These are phyloP conservation scores for Periglandula ipomoeae DNA, from an alignment of 2,329 filamentous ascomycete genomes.

Conservation along the genomic window DNA sequence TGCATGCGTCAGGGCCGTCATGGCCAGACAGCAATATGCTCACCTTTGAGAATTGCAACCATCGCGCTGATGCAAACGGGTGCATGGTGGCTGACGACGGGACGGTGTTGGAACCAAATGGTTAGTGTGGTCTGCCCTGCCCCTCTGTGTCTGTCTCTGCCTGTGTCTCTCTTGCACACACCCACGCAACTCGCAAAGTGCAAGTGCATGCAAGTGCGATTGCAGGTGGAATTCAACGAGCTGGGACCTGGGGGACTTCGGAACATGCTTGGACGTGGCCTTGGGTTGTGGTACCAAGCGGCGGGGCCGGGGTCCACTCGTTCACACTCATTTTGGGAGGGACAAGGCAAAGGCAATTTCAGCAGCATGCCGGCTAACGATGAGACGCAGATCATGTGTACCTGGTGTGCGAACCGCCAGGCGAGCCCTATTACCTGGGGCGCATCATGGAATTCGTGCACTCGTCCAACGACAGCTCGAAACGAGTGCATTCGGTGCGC, in stretches of 20 bases:
- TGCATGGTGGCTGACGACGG: constrained; percentile 86
- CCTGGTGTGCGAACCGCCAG: constrained; percentile 92
- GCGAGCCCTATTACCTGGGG: constrained; percentile 94
- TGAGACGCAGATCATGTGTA: constrained; percentile 64
- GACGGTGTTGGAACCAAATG: constrained; percentile 72
- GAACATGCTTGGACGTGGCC: constrained; percentile 2
- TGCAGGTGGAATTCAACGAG: not conserved
- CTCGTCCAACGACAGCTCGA: constrained; percentile 60
- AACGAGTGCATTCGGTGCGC: constrained; percentile 75
- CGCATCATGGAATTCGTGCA: constrained; percentile 98
- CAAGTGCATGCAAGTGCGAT: constrained; percentile 3
- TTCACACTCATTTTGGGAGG: constrained; percentile 2
- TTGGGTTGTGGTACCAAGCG: constrained; percentile 3
- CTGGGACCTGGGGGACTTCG: not conserved
- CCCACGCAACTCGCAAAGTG: not conserved
- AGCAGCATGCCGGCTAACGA: constrained; percentile 9
- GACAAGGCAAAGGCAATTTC: constrained; percentile 7
- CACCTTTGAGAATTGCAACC: constrained; percentile 67
- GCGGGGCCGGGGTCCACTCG: constrained; percentile 9
- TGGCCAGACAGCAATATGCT: constrained; percentile 73
- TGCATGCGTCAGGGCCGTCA: constrained; percentile 27
- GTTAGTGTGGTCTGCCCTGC: constrained; percentile 41
- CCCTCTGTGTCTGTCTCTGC: not conserved
- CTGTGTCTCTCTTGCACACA: not conserved
- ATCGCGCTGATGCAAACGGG: constrained; percentile 57